Percentiles rank a stretch among this genome's conserved stretches.
These are phyloP conservation scores for Paramecium pentaurelia DNA, from an alignment of 73 alveolate genomes.

Conservation along the genomic window DNA sequence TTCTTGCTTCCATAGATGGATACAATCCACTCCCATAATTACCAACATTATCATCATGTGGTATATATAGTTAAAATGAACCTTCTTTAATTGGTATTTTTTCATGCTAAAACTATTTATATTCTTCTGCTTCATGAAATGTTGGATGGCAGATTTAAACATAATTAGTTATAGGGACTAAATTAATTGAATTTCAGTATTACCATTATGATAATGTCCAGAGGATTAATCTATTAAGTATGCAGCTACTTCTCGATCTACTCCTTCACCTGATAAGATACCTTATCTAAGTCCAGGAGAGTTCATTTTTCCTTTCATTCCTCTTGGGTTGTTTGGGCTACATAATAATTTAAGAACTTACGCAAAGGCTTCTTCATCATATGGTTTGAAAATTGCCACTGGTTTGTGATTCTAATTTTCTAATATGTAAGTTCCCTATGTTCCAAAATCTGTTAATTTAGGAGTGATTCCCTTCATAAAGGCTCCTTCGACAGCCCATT, in stretches of 20 bases:
- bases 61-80: conserved; percentile 82
- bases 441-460: conserved; percentile 93
- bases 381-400: conserved; percentile 93
- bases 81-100: conserved; percentile 83
- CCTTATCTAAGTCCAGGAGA: conserved; percentile 85
- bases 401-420: conserved; percentile 70
- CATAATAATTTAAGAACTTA: neutral
- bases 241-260: conserved; percentile 97
- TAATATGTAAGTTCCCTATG: conserved; percentile 94
- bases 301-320: conserved; percentile 89
- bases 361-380: conserved; percentile 98
- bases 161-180: conserved; percentile 70
- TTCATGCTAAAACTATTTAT: conserved; percentile 60
- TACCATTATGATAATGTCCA: too few relatives aligned
- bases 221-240: conserved; percentile 61
- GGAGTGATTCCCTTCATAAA: conserved; percentile 88
- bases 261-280: conserved; percentile 95
- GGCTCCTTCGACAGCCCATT: conserved; percentile 60
- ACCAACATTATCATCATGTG: conserved; percentile 84
- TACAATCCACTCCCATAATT: conserved; percentile 85
- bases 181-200: too few relatives aligned
- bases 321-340: conserved; percentile 93
- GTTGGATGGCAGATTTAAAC: conserved; percentile 91
- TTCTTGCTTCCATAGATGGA: conserved; percentile 88
- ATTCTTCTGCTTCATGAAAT: conserved; percentile 66